Evolutionary conservation across 176 grass and related monocot genomes (phyloP).

Genomic region (Carex parvula): DNA sequence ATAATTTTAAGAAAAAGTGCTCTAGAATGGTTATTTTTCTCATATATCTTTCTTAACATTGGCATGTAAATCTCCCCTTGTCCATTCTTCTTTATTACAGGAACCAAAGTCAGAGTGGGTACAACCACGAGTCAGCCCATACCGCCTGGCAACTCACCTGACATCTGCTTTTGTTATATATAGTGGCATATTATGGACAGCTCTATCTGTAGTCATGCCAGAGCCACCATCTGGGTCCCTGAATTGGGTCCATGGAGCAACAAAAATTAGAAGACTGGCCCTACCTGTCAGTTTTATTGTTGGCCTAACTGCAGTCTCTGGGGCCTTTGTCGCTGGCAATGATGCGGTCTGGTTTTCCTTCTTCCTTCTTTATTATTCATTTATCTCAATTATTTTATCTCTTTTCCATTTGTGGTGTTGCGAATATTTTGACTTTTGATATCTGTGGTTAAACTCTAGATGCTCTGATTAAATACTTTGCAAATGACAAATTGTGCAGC

Average conservation of each 20-base stretch:
- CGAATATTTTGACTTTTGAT: neutral
- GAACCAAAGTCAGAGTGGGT: constrained; percentile 84
- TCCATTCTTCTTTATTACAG: constrained; percentile 32
- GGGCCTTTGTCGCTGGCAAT: constrained; percentile 95
- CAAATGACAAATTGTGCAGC: neutral
- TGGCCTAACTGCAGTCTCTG: constrained; percentile 82
- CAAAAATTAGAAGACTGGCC: constrained; percentile 62
- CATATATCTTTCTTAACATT: constrained; percentile 5
- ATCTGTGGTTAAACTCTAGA: neutral
- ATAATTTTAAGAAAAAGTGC: neutral
- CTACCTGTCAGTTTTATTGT: constrained; percentile 74
- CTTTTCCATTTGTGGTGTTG: neutral
- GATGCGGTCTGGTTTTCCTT: constrained; percentile 65
- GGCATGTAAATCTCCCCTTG: neutral
- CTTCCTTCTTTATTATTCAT: constrained; percentile 26
- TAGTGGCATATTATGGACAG: constrained; percentile 92
- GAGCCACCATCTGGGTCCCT: constrained; percentile 64
- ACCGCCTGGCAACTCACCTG: constrained; percentile 87
- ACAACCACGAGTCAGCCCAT: constrained; percentile 91
- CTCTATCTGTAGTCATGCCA: constrained; percentile 85
- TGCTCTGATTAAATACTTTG: neutral
- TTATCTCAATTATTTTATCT: neutral
- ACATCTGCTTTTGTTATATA: constrained; percentile 96
- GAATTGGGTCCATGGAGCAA: constrained; percentile 67
- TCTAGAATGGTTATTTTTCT: neutral